phyloP scores from a whole-genome alignment of 1,284 basidiomycete genomes.

The Lentinus polychrous region DNA sequence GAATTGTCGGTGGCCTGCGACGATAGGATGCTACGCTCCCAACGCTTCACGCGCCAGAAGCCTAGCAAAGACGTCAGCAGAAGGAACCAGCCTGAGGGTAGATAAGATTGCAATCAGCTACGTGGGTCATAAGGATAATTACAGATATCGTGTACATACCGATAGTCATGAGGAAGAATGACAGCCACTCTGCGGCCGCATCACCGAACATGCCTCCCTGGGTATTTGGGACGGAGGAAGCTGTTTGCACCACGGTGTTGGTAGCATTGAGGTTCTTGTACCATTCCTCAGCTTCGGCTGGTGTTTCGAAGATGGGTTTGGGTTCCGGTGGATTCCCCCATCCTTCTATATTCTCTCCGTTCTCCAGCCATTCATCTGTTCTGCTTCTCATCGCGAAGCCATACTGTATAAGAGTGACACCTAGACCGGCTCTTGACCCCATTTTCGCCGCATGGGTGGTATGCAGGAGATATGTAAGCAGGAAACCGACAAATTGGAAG shows the following conservation, averaged over 20 bases:
- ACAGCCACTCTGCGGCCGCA: conserved; percentile 79
- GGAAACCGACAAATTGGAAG: conserved; percentile 97
- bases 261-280: conserved; percentile 30
- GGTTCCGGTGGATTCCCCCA: conserved; percentile 19
- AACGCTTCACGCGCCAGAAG: conserved; percentile 89
- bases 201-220: conserved; percentile 26
- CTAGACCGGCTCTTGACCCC: conserved; percentile 91
- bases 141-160: conserved; percentile 36
- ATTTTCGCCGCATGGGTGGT: conserved; percentile 94
- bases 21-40: conserved; percentile 69
- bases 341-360: conserved; percentile 16
- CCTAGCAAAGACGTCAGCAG: conserved; percentile 82
- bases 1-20: conserved; percentile 14
- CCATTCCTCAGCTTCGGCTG: conserved; percentile 43
- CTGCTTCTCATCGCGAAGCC: conserved; percentile 75
- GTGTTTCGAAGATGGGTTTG: conserved; percentile 34
- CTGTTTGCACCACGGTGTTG: conserved; percentile 9
- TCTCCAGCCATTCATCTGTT: conserved; percentile 26
- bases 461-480: conserved; percentile 90
- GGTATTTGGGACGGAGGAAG: conserved; percentile 11
- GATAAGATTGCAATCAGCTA: conserved; percentile 1
- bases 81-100: conserved; percentile 75
- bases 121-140: not conserved
- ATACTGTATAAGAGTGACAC: conserved; percentile 92
- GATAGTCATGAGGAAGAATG: conserved; percentile 90